Base-by-base conservation (phyloP, 2,329 filamentous ascomycete genomes). In the Neonectria coccinea region DNA sequence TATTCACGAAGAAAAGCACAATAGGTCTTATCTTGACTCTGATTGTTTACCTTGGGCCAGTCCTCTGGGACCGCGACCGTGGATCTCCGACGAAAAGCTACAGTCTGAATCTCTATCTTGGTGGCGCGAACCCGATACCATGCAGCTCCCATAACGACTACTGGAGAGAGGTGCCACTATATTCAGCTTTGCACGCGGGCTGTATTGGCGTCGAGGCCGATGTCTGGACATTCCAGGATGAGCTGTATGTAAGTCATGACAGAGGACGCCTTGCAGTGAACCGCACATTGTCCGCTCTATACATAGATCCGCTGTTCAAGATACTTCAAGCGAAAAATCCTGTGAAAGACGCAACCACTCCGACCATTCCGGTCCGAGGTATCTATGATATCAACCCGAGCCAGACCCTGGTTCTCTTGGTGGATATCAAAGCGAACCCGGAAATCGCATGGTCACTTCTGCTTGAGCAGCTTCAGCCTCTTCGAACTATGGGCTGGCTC, bases 91-190 rank as follows among this genome's bases (percentile, higher is more conserved):
- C 20, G 11, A 27, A 8, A n/a, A 31, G 18, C 27, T 22, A 42
- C n/a, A 36, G 45, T 33, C 5, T 44, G 3, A 12, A 10, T 22
- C 27, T 47, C 12, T 12, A 36, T 18, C 44, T 50, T 10, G 54
- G 25, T 6, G 16, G 58, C 18, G 22, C 47, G 53, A 25, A 80
- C 2, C 87, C 88, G 1, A 83, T 89, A 31, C 79, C 81, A 2
- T 90, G 88, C 66, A 89, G 91, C 74, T 90, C 87, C 1, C 89
- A 92, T 74, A 92, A 92, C 70, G 90, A 92, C 75, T 92, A 92
- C 76, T 90, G 88, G 87, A 85, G 88, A 53, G 80, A 81, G 18
- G 80, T 86, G 0, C 89, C 90, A 0, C 80, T 93, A 4, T 89
- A 86, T 70, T 87, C 87, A 11, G 91, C 90, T 22, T 75, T 90